These are phyloP conservation scores for Ottelia alismoides DNA, from an alignment of 106 monocot genomes.

Conservation along the genomic window DNA sequence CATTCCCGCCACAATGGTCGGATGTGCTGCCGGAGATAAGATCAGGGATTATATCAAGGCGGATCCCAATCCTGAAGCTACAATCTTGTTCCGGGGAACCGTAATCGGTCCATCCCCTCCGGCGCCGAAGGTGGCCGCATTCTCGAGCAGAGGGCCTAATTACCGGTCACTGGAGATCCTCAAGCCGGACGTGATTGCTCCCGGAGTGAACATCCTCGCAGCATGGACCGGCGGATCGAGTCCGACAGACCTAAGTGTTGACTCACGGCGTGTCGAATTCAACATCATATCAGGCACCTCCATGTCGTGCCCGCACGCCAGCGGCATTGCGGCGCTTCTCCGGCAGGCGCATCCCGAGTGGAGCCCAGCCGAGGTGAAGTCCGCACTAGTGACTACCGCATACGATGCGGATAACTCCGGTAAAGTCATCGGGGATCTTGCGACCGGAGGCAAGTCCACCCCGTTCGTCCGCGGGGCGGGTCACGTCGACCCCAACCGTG, in stretches of 20 bases:
- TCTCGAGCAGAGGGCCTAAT: slow-evolving; percentile 73
- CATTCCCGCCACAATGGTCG: slow-evolving; percentile 64
- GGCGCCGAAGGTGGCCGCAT: slow-evolving; percentile 56
- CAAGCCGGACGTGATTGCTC: no score
- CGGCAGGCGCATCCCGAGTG: slow-evolving; percentile 43
- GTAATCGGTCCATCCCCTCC: slow-evolving; percentile 23
- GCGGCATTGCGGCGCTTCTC: no score
- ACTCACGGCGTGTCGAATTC: no score
- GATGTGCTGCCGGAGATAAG: slow-evolving; percentile 28
- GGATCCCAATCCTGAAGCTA: slow-evolving; percentile 23
- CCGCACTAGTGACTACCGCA: slow-evolving; percentile 73
- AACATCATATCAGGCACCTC: no score
- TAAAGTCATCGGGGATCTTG: slow-evolving; percentile 40
- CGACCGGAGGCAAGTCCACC: slow-evolving; percentile 41
- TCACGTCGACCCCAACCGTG: slow-evolving; percentile 78
- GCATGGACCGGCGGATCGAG: no score
- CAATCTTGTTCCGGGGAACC: slow-evolving; percentile 48
- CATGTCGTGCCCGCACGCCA: no score
- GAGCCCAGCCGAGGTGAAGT: slow-evolving; percentile 79
- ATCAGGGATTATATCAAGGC: slow-evolving; percentile 41
- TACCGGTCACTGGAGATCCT: slow-evolving; percentile 42
- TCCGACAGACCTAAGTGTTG: no score
- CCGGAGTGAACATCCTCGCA: no score
- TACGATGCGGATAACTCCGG: slow-evolving; percentile 57
- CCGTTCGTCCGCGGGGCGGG: slow-evolving; percentile 68